Percentiles rank a stretch among this genome's conserved stretches.
phyloP scores from a whole-genome alignment of 225 moss, liverwort and hornwort species.

The Sphagnum contortum region DNA sequence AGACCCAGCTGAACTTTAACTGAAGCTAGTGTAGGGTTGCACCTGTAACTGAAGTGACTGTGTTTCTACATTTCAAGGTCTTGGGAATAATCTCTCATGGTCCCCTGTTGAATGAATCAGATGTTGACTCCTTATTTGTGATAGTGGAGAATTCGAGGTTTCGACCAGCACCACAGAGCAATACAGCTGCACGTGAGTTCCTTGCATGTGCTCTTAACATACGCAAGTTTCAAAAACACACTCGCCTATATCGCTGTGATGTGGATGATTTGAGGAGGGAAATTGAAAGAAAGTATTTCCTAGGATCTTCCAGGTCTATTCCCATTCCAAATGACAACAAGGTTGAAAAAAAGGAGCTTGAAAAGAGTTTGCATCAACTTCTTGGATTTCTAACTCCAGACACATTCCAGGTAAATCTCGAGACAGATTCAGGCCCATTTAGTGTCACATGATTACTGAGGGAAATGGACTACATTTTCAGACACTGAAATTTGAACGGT shows the following conservation, averaged over 20 bases:
- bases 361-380: constrained; percentile 58
- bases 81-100: no score
- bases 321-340: constrained; percentile 45
- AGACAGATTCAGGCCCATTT: no score
- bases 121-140: constrained; percentile 13
- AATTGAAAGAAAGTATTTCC: constrained; percentile 59
- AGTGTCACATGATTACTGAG: no score
- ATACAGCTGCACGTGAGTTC: constrained; percentile 75
- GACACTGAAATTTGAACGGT: no score
- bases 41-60: no score
- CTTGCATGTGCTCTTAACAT: constrained; percentile 67
- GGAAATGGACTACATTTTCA: no score
- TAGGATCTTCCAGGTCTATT: constrained; percentile 27
- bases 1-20: no score
- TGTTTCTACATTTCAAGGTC: no score
- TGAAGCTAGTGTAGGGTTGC: no score
- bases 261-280: constrained; percentile 35
- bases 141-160: constrained; percentile 67
- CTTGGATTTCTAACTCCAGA: constrained; percentile 59
- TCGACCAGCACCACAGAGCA: constrained; percentile 50
- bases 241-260: constrained; percentile 68
- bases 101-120: neutral
- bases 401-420: constrained; percentile 47
- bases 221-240: constrained; percentile 82
- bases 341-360: constrained; percentile 87